A percentile compares a stretch with the other conserved stretches of the same genome.
These are phyloP conservation scores for Tulasnella sp. DNA, from an alignment of 768 basidiomycete genomes.

Conservation along the genomic window DNA sequence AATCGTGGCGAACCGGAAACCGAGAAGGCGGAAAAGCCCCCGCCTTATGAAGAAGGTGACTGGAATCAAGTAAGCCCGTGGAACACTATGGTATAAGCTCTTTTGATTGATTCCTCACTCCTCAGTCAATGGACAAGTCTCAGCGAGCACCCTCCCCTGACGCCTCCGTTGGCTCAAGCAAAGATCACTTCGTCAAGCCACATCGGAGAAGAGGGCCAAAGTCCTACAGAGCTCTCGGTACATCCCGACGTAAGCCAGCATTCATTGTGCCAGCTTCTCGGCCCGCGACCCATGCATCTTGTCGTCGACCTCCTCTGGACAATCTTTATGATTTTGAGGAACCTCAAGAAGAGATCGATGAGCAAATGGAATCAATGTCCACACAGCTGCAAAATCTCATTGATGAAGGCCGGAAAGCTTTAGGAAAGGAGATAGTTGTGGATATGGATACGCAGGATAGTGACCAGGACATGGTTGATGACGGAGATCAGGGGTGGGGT, in stretches of 20 bases:
- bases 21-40: constrained; percentile 19
- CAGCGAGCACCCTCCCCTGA: no score
- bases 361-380: constrained; percentile 76
- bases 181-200: no score
- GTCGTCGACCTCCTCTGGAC: constrained; percentile 29
- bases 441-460: constrained; percentile 39
- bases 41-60: constrained; percentile 30
- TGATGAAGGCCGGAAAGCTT: constrained; percentile 66
- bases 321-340: constrained; percentile 31
- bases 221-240: background rate
- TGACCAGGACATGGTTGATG: constrained; percentile 66
- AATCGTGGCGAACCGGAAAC: constrained; percentile 29
- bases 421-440: constrained; percentile 60
- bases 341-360: constrained; percentile 3
- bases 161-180: no score
- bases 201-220: no score
- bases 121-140: no score
- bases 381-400: constrained; percentile 59
- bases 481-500: constrained; percentile 65
- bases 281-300: constrained; percentile 18
- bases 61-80: constrained; percentile 32
- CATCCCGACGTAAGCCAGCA: background rate
- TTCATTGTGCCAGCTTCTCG: background rate
- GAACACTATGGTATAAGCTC: background rate
- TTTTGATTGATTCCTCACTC: background rate